These are phyloP conservation scores for Yamagishiella unicocca DNA, from an alignment of 139 green algal genomes.

Conservation along the genomic window DNA sequence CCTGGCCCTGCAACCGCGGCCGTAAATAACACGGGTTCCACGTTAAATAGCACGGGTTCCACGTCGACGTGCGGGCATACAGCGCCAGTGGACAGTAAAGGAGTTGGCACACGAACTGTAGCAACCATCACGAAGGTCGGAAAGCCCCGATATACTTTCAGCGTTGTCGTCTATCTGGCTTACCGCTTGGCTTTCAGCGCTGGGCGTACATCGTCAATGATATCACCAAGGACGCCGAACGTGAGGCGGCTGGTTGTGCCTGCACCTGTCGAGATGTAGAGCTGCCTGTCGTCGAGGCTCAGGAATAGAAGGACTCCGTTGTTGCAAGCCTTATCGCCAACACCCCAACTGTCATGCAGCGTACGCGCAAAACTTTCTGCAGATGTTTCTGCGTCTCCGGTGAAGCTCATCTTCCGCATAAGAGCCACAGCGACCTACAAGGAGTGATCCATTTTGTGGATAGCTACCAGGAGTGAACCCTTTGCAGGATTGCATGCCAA, in stretches of 20 bases:
- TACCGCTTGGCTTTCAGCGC: background rate
- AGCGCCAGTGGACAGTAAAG: no score
- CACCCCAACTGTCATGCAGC: slow-evolving; percentile 74
- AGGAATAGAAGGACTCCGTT: slow-evolving; percentile 81
- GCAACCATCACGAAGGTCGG: no score
- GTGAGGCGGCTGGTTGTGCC: slow-evolving; percentile 34
- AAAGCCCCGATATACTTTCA: no score
- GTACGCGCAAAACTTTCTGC: slow-evolving; percentile 64
- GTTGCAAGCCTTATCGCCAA: slow-evolving; percentile 72
- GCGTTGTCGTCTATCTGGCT: no score
- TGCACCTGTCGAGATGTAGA: slow-evolving; percentile 64
- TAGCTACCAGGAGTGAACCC: no score
- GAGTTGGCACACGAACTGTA: no score
- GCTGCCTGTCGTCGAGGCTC: slow-evolving; percentile 69
- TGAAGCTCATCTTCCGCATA: slow-evolving; percentile 57
- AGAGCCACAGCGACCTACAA: slow-evolving; percentile 73
- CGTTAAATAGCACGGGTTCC: no score
- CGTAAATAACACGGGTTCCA: no score
- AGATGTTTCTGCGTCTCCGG: background rate
- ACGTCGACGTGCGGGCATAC: no score
- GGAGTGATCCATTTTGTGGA: no score
- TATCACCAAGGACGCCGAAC: slow-evolving; percentile 41
- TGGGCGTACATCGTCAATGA: slow-evolving; percentile 49
- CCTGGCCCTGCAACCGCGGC: no score
- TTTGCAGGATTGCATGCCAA: no score